A percentile compares a stretch with the other conserved stretches of the same genome.
Evolutionary conservation across 192 early-diverging fungal species (phyloP).

Genomic region (Linnemannia schmuckeri): DNA sequence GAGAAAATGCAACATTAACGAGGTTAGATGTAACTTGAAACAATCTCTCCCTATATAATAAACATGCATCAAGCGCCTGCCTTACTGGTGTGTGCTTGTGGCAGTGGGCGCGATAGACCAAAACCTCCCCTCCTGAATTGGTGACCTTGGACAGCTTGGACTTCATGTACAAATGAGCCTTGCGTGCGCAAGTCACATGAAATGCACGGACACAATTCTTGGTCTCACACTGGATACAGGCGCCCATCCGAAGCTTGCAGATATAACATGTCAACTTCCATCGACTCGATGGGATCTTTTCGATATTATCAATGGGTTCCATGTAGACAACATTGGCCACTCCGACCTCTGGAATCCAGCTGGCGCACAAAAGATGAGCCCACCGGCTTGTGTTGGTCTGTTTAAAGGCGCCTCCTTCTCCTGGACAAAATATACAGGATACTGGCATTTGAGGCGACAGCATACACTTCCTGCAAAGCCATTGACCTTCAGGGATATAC

Average conservation of each 20-base stretch:
- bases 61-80: not conserved
- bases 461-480: constrained; percentile 99
- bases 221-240: constrained; percentile 96
- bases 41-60: not conserved
- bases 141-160: constrained; percentile 69
- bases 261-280: constrained; percentile 93
- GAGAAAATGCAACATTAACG: not conserved
- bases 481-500: constrained; percentile 99
- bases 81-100: constrained; percentile 90
- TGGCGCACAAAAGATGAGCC: constrained; percentile 95
- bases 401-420: constrained; percentile 95
- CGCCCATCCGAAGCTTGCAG: constrained; percentile 85
- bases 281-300: constrained; percentile 88
- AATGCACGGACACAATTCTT: constrained; percentile 92
- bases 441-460: constrained; percentile 91
- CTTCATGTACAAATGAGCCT: constrained; percentile 89
- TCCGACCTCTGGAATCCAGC: constrained; percentile 96
- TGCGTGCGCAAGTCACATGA: constrained; percentile 94
- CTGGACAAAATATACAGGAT: constrained; percentile 93
- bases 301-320: constrained; percentile 97
- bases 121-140: constrained; percentile 67
- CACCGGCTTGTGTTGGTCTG: constrained; percentile 93
- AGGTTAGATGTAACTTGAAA: not conserved
- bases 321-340: constrained; percentile 94
- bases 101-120: constrained; percentile 83